A percentile compares a stretch with the other conserved stretches of the same genome.
Conservation (phyloP, 1,139 yeast species). For the Wickerhamiella infanticola region DNA sequence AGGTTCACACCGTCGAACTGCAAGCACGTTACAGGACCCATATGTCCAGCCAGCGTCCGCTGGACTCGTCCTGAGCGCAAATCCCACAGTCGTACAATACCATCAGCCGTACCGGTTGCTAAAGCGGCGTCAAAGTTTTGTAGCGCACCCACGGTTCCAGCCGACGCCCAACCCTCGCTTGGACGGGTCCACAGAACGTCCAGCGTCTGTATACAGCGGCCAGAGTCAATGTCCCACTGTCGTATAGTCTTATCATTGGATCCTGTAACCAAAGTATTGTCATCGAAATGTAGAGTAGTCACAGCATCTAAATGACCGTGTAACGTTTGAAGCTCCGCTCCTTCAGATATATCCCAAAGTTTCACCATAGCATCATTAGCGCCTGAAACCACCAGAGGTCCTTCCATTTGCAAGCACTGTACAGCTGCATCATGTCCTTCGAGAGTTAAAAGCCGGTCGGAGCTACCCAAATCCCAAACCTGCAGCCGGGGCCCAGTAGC, state of each 20-base stretch:
- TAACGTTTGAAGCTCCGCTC: slow-evolving; percentile 28
- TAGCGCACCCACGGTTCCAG: slow-evolving; percentile 32
- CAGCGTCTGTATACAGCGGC: slow-evolving; percentile 43
- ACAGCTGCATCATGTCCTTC: slow-evolving; percentile 34
- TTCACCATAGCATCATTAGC: slow-evolving; percentile 46
- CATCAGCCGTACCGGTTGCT: slow-evolving; percentile 67
- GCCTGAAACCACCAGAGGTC: slow-evolving; percentile 41
- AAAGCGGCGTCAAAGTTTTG: slow-evolving; percentile 58
- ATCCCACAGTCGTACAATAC: slow-evolving; percentile 63
- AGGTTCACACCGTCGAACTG: slow-evolving; percentile 52
- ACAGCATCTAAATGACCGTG: slow-evolving; percentile 51
- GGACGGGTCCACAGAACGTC: slow-evolving; percentile 29
- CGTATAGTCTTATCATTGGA: slow-evolving; percentile 43
- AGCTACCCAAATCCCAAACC: slow-evolving; percentile 64
- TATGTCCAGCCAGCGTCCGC: slow-evolving; percentile 51
- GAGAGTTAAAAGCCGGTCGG: slow-evolving; percentile 22
- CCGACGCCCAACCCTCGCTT: neutral
- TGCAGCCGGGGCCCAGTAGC: slow-evolving; percentile 70
- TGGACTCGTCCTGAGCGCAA: slow-evolving; percentile 53
- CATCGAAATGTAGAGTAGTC: slow-evolving; percentile 42
- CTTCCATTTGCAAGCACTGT: slow-evolving; percentile 41
- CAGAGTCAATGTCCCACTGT: slow-evolving; percentile 44
- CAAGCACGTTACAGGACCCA: slow-evolving; percentile 51
- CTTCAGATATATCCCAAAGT: slow-evolving; percentile 37
- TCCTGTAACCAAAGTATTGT: slow-evolving; percentile 38